Conservation (phyloP, 306 rosid genomes). For the Vigna hirtella region DNA sequence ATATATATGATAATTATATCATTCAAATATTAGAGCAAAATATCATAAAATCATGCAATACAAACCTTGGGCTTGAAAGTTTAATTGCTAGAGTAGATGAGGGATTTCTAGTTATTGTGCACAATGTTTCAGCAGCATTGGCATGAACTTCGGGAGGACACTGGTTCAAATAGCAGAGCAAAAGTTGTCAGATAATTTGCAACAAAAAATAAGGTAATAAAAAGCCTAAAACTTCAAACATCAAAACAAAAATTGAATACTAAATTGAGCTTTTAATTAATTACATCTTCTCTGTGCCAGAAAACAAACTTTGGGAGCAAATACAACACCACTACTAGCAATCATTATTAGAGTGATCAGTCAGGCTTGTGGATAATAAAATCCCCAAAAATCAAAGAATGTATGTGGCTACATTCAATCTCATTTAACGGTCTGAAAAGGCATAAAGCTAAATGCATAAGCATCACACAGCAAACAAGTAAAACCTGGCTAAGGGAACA, state of each 20-base stretch:
- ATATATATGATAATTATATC: conserved; percentile 19
- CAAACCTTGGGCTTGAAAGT: conserved; percentile 96
- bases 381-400: conserved; percentile 6
- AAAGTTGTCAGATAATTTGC: conserved; percentile 43
- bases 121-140: conserved; percentile 91
- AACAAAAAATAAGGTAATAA: background rate
- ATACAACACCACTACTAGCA: conserved; percentile 16
- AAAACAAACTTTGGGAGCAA: conserved; percentile 4
- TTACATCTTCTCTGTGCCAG: background rate
- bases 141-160: conserved; percentile 95
- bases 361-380: conserved; percentile 15
- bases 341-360: conserved; percentile 15
- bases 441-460: conserved; percentile 11
- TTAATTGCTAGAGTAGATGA: conserved; percentile 87
- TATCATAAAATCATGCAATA: conserved; percentile 33
- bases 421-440: conserved; percentile 11
- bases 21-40: background rate
- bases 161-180: conserved; percentile 58
- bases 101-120: conserved; percentile 85
- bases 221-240: conserved; percentile 29
- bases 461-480: conserved; percentile 4
- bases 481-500: conserved; percentile 37
- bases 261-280: conserved; percentile 24
- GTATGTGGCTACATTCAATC: conserved; percentile 16
- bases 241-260: conserved; percentile 7